Percentiles rank a stretch among this genome's conserved stretches.
phyloP scores from a whole-genome alignment of 2,329 filamentous ascomycete genomes.

The Calonectria pseudoreteaudii region DNA sequence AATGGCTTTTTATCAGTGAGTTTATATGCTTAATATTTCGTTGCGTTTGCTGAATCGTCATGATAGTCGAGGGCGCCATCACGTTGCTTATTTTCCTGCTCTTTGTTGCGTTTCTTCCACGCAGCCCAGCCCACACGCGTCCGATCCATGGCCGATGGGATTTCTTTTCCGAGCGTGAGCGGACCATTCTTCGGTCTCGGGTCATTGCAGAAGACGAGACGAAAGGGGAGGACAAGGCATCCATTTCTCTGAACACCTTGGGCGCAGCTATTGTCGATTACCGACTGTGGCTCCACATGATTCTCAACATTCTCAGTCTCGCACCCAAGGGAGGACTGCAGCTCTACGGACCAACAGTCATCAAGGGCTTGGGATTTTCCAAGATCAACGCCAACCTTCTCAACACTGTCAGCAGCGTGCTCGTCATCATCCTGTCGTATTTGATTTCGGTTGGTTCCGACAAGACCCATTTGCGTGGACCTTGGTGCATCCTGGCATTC shows the following conservation, averaged over 20 bases:
- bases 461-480: constrained; percentile 32
- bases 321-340: constrained; percentile 42
- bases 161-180: constrained; percentile 32
- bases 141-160: constrained; percentile 34
- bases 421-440: constrained; percentile 32
- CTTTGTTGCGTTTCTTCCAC: constrained; percentile 31
- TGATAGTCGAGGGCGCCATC: constrained; percentile 31
- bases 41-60: neutral
- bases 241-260: constrained; percentile 16
- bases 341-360: constrained; percentile 38
- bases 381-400: constrained; percentile 39
- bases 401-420: constrained; percentile 35
- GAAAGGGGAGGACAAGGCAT: constrained; percentile 31
- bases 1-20: constrained; percentile 35
- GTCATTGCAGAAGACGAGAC: constrained; percentile 35
- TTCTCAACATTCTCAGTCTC: constrained; percentile 35
- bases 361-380: constrained; percentile 37
- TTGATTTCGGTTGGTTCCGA: constrained; percentile 33
- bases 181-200: constrained; percentile 30
- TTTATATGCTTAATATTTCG: neutral
- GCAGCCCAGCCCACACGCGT: constrained; percentile 24
- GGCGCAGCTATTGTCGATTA: constrained; percentile 21
- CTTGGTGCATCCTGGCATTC: constrained; percentile 34
- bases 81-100: constrained; percentile 32
- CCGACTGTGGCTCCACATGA: constrained; percentile 34